Evolutionary conservation across 2,329 filamentous ascomycete species (phyloP).

Genomic region (Alternaria ethzedia): DNA sequence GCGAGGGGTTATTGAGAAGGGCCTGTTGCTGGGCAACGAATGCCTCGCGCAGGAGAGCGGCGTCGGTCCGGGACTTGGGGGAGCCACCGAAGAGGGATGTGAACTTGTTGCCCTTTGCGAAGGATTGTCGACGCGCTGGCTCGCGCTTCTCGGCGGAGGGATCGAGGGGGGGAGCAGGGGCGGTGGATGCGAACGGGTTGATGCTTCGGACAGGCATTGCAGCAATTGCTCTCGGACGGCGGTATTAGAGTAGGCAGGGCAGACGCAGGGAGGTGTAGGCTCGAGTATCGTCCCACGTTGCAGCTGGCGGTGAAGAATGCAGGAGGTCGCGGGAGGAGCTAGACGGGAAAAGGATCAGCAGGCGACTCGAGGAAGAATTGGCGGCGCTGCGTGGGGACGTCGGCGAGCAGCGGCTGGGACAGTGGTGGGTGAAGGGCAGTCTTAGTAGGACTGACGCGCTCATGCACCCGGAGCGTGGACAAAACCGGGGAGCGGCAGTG

Average conservation of each 20-base stretch:
- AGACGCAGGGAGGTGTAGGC: conserved; percentile 1
- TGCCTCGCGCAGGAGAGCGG: conserved; percentile 70
- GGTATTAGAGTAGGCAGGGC: conserved; percentile 1
- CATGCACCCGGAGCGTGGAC: conserved; percentile 13
- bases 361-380: conserved; percentile 8
- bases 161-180: conserved; percentile 59
- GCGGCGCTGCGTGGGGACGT: conserved; percentile 1
- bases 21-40: conserved; percentile 63
- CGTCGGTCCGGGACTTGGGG: conserved; percentile 71
- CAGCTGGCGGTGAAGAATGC: conserved; percentile 23
- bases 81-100: conserved; percentile 82
- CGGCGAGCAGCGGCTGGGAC: conserved; percentile 1
- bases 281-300: neutral
- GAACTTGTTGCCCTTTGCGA: conserved; percentile 71
- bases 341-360: conserved; percentile 24
- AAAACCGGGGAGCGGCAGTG: conserved; percentile 22
- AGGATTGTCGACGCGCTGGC: conserved; percentile 55
- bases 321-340: conserved; percentile 17
- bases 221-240: conserved; percentile 24
- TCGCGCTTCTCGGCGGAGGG: conserved; percentile 62
- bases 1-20: conserved; percentile 68
- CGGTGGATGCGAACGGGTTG: conserved; percentile 63
- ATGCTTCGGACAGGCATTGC: conserved; percentile 69
- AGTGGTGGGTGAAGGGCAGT: conserved; percentile 1
- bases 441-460: conserved; percentile 9